Evolutionary conservation across 108 stramenopile genomes (phyloP), one percentile per base, ranked within the genome.

Genomic region (Craspedostauros australis): DNA sequence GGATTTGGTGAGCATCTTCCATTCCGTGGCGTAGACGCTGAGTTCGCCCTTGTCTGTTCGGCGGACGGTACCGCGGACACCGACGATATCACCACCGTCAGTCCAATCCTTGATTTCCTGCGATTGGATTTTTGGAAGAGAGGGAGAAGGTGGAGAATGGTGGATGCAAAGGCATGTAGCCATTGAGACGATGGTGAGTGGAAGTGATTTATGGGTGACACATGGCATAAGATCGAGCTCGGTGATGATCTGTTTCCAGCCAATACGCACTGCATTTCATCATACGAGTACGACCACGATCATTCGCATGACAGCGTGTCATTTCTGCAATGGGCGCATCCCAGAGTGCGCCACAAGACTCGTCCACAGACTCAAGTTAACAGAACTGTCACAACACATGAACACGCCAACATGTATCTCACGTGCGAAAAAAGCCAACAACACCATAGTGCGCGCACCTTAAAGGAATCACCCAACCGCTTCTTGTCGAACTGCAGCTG

Each of bases 31-130:
- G 71, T 93, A 91, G n/a, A 98, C 80, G 1, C 84, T 94, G 32
- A 96, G 64, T 76, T 96, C 97, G 36, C 95, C 95, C 75, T 96
- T 96, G 55, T 98, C 95, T 0, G 97, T 98, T 23, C 94, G 76
- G 38, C 94, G 86, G 5, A 96, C 78, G 14, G 89, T 84, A 4
- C 97, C 97, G 29, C 80, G 57, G 12, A 87, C 91, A 15, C 97
- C 97, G 15, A 98, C 73, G 45, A 98, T 94, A 66, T 98, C 97
- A 22, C 97, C 95, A 7, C 73, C 70, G 46, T 97, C 96, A 12
- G 91, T 94, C 91, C 88, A 97, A 23, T 91, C 88, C 73, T 94
- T 90, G 62, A 93, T 63, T 57, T 82, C 68, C 84, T 82, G 32
- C 26, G 47, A n/a, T 37, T 12, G 2, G 9, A 12, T 37, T 0